phyloP scores from a whole-genome alignment of 305 asterid species.

The Rubia tinctorum region DNA sequence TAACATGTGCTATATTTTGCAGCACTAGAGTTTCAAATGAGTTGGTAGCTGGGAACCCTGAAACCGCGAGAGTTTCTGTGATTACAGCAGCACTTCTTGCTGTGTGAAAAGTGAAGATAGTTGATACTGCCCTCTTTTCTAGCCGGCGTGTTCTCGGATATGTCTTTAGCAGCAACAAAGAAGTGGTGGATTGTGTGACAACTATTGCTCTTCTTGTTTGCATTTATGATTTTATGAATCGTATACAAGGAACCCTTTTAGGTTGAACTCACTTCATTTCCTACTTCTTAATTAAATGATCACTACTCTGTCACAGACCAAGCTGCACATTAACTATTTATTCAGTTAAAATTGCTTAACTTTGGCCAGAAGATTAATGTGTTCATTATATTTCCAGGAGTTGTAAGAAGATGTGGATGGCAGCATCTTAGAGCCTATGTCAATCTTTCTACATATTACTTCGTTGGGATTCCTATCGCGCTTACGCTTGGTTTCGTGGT shows the following conservation, averaged over 20 bases:
- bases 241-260: constrained; percentile 31
- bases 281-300: no score
- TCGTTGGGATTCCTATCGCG: constrained; percentile 45
- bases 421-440: constrained; percentile 45
- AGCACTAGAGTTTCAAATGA: no score
- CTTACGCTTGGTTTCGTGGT: no score
- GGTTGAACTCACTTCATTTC: constrained; percentile 23
- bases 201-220: constrained; percentile 30
- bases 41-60: no score
- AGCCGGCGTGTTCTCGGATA: constrained; percentile 36
- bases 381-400: constrained; percentile 23
- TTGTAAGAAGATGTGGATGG: constrained; percentile 59
- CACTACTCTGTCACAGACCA: no score
- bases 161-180: constrained; percentile 39
- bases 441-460: constrained; percentile 43
- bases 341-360: no score
- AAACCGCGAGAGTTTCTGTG: neutral
- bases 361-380: neutral
- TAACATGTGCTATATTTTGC: no score
- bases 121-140: constrained; percentile 25
- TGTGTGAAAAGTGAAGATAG: constrained; percentile 23
- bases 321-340: no score
- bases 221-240: constrained; percentile 30
- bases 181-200: constrained; percentile 28
- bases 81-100: constrained; percentile 9